Conservation (phyloP, 2,329 filamentous ascomycete species). For the Fusarium citri region DNA sequence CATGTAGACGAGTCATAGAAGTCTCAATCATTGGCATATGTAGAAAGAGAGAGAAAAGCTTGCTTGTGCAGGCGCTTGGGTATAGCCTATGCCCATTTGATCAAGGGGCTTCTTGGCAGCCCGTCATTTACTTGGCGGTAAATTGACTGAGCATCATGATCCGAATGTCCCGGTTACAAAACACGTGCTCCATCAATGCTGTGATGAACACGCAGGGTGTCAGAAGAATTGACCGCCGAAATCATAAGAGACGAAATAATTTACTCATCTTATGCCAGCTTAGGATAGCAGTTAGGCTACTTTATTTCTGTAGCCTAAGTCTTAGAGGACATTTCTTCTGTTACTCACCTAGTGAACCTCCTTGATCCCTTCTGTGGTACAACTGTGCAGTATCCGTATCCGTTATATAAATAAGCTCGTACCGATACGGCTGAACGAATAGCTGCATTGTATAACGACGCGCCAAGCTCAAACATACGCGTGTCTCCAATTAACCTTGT, state of each 20-base stretch:
- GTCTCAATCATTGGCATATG: not conserved
- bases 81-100: slow-evolving; percentile 26
- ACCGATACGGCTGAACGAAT: not conserved
- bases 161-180: slow-evolving; percentile 17
- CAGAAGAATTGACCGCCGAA: not conserved
- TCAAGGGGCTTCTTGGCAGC: slow-evolving; percentile 34
- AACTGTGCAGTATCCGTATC: not conserved
- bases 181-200: not conserved
- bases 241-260: not conserved
- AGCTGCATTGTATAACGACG: not conserved
- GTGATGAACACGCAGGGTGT: no score
- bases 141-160: slow-evolving; percentile 6
- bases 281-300: not conserved
- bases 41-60: not conserved
- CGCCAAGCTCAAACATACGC: slow-evolving; percentile 22
- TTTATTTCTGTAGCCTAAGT: not conserved
- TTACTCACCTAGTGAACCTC: no score
- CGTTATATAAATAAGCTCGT: not conserved
- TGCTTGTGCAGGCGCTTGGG: slow-evolving; percentile 1
- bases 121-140: slow-evolving; percentile 27
- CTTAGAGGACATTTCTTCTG: no score
- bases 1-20: slow-evolving; percentile 1
- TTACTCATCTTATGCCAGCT: not conserved
- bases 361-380: not conserved
- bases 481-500: slow-evolving; percentile 12